Evolutionary conservation across 306 rosid genomes (phyloP).

Genomic region (Begonia fuchsioides): DNA sequence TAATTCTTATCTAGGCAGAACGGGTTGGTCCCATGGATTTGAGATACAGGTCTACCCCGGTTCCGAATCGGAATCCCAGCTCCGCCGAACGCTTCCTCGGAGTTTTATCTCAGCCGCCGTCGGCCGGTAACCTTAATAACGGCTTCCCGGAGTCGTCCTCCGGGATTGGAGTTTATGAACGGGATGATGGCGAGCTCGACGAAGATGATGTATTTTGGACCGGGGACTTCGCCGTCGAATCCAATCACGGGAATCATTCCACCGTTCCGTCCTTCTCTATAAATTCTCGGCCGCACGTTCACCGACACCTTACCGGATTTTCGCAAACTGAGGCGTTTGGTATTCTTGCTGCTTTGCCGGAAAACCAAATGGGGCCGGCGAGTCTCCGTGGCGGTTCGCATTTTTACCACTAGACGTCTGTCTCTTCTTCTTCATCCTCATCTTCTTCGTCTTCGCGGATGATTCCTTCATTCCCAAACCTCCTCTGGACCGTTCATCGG

Average conservation of each 20-base stretch:
- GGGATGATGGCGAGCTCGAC: conserved; percentile 28
- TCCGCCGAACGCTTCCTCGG: conserved; percentile 33
- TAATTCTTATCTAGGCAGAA: too few species aligned
- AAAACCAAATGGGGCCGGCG: conserved; percentile 22
- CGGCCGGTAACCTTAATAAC: conserved; percentile 7
- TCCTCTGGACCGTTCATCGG: conserved; percentile 23
- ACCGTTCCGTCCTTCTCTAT: conserved; percentile 23
- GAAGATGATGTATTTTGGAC: conserved; percentile 63
- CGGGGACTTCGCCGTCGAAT: conserved; percentile 26
- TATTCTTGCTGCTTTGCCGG: conserved; percentile 77
- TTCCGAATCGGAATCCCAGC: conserved; percentile 16
- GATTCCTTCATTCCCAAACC: conserved; percentile 44
- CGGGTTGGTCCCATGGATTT: conserved; percentile 18
- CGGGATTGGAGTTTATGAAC: conserved; percentile 13
- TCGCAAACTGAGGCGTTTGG: conserved; percentile 40
- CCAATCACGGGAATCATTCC: conserved; percentile 12
- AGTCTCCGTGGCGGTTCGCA: conserved; percentile 20
- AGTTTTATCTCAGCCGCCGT: conserved; percentile 15
- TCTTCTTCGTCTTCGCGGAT: conserved; percentile 38
- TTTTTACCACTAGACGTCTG: conserved; percentile 36
- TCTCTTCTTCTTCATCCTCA: conserved; percentile 30
- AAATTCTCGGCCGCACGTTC: conserved; percentile 16
- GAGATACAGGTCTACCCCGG: conserved; percentile 17
- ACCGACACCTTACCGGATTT: conserved; percentile 20
- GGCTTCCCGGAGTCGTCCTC: conserved; percentile 2